Evolutionary conservation across 2,329 filamentous ascomycete species (phyloP), one percentile per base, ranked within the genome.

Genomic region (Colletotrichum lupini): DNA sequence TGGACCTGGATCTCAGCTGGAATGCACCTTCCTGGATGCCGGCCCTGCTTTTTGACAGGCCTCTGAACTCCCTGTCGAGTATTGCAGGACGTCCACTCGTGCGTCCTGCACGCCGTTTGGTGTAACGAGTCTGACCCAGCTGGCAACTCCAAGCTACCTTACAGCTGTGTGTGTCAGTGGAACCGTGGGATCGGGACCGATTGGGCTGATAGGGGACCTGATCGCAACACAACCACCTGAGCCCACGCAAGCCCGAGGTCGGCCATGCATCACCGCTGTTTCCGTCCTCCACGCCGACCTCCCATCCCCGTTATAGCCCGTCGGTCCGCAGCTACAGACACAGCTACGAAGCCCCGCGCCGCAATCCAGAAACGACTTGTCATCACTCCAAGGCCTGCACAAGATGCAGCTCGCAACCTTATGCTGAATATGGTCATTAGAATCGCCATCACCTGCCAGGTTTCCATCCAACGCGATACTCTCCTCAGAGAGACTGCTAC

Each of bases 121-220:
- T 62, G 68, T 56, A 72, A 61, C 58, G 57, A 72, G 67, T 28
- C 42, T 55, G 63, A 46, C 30, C 61, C 49, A 55, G 46, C 61
- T 37, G 28, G 42, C n/a, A 55, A 30, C 30, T 64, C n/a, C 61
- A 55, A 55, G 52, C 52, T 55, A 6, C 52, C 52, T 55, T 52
- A 37, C 56, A 71, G 56, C 68, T 68, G 65, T 57, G 11, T 55
- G 57, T 71, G 67, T 56, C 59, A 60, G 67, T 70, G 67, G 67
- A 73, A 70, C 70, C 67, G 56, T 52, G 46, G 70, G 26, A 62
- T 64, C 59, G 70, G 70, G 67, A 73, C 60, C 67, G 55, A 64
- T 70, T 70, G 70, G 67, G 30, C 46, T 72, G 66, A 53, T 53
- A 42, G 65, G 66, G 56, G 46, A 56, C 58, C 68, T 37, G 53